These are phyloP conservation scores for Pseudocohnilembus persalinus DNA, from an alignment of 169 alveolate species.

Conservation along the genomic window DNA sequence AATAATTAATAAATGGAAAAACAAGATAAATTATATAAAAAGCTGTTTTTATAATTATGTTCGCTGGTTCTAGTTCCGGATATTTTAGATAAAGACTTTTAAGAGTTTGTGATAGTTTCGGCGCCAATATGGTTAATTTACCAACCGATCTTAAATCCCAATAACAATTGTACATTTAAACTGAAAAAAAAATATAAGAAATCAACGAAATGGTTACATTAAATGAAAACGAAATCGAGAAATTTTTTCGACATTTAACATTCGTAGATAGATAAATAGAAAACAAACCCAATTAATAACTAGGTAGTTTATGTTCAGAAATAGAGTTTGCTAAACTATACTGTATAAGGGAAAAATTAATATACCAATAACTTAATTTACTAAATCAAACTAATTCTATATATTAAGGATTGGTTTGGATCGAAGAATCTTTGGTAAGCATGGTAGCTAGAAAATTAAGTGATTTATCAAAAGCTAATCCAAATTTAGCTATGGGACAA, in stretches of 20 bases:
- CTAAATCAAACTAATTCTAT: conserved; percentile 90
- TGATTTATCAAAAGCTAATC: conserved; percentile 53
- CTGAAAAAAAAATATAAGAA: not conserved
- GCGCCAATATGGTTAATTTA: conserved; percentile 36
- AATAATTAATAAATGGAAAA: not conserved
- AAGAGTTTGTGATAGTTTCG: conserved; percentile 88
- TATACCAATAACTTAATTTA: conserved; percentile 64
- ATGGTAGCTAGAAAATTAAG: conserved; percentile 75
- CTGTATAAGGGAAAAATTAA: not conserved
- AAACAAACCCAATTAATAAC: not conserved
- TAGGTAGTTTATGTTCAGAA: not conserved
- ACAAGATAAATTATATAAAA: conserved; percentile 58
- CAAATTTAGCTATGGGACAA: conserved; percentile 45
- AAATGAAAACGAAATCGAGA: not conserved
- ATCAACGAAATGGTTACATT: not conserved
- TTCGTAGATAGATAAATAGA: not conserved
- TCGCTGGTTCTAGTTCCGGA: conserved; percentile 75
- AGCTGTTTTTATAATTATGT: conserved; percentile 93
- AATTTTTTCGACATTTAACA: not conserved
- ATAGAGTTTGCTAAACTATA: not conserved
- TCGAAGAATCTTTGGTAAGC: conserved; percentile 90
- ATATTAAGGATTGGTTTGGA: conserved; percentile 95
- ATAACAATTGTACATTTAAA: not conserved
- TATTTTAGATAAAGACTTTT: conserved; percentile 86
- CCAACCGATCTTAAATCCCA: conserved; percentile 19